Base-by-base conservation (phyloP, 2,329 filamentous ascomycete species). In the Ambrosiella cleistominuta region DNA sequence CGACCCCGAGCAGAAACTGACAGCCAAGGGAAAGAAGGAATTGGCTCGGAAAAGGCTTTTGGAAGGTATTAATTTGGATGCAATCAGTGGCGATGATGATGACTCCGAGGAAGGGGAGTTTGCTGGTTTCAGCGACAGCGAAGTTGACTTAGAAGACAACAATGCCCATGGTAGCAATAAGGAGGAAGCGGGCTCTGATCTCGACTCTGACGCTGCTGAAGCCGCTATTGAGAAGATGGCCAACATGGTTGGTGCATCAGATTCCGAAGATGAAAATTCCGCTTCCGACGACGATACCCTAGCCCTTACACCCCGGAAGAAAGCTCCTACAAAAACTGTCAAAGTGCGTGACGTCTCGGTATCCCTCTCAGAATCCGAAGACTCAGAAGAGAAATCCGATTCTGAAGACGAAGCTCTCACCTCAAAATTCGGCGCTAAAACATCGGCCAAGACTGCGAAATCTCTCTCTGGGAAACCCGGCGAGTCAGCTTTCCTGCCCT, bases 401-500 rank as follows among this genome's bases (percentile, higher is more conserved):
- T 57, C 58, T 13, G 61, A 62, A 39, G 61, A 57, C 50, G 59
- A 62, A 11, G 47, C 60, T 5, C 55, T 61, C 19, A 57, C 27
- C n/a, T 60, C 57, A 47, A 65, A 19, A 42, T 27, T 39, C 45
- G 54, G 58, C 12, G 3, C 49, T 35, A 56, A 59, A 64, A 27
- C 71, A 70, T 1, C 62, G 27, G 27, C 27, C 2, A 27, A 27
- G 27, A 27, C 27, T 58, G 35, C 65, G 62, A 60, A 57, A 61
- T 38, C 47, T 2, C 57, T 63, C 13, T 49, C 57, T 7, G 57
- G 56, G 17, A 62, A 58, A 27, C 55, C 52, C 19, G 19, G 65
- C 9, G 70, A 70, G 57, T 79, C 85, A 0, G 79, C 79, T 0
- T 88, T 89, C 66, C 71, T 93, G 1, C 87, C 87, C 0, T 81